Evolutionary conservation across 371 early-diverging fungal genomes (phyloP).

Genomic region (Mortierella sp.): DNA sequence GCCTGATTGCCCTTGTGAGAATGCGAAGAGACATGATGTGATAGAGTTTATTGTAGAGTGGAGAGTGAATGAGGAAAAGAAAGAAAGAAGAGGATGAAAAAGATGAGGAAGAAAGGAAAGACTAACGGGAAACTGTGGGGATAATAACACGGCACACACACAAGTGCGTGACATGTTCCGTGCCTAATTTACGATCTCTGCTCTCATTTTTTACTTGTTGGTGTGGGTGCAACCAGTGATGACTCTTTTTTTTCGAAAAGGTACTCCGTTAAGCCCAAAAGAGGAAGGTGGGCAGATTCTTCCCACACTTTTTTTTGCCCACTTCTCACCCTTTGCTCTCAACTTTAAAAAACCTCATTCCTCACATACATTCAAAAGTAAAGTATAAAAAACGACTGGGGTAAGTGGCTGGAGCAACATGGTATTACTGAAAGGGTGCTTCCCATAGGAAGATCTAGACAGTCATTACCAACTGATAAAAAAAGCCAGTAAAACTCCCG

Average conservation of each 20-base stretch:
- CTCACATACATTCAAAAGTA: too few species aligned
- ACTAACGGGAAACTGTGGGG: background rate
- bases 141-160: background rate
- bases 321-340: constrained; percentile 3
- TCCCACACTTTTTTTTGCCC: constrained; percentile 25
- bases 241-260: constrained; percentile 14
- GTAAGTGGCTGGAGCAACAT: background rate
- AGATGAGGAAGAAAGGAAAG: constrained; percentile 5
- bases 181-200: background rate
- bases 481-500: too few species aligned
- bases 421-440: too few species aligned
- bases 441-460: too few species aligned
- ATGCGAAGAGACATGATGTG: constrained; percentile 45
- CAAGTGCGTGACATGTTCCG: background rate
- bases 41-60: constrained; percentile 13
- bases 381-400: background rate
- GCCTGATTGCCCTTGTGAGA: constrained; percentile 54
- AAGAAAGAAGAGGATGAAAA: background rate
- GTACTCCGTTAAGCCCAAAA: constrained; percentile 23
- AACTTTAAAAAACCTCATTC: background rate
- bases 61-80: constrained; percentile 11
- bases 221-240: constrained; percentile 8
- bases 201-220: background rate
- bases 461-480: too few species aligned
- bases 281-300: constrained; percentile 32